Base-by-base conservation (phyloP, 352 stramenopile genomes). In the Blastocystis hominis region DNA sequence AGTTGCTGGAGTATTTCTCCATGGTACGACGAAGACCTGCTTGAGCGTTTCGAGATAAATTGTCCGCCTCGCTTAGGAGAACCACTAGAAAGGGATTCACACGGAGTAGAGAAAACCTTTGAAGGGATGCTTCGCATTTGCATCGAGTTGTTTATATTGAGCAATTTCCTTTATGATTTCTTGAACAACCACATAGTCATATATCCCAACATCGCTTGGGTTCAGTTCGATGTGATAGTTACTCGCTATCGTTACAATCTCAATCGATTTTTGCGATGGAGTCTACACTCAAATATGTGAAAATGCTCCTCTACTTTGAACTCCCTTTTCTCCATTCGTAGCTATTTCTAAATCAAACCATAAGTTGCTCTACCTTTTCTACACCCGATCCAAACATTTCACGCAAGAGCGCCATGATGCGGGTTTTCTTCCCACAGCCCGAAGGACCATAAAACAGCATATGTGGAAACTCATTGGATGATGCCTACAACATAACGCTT, bases 121-220 rank as follows among this genome's bases (percentile, higher is more conserved):
- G 86, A 94, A 95, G 5, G 90, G 89, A 59, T 91, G 91, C 44
- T 91, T 91, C 7, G 92, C 91, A 63, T 93, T 93, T n/a, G 91
- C 89, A 84, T 95, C 92, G 0, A 93, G 90, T 50, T 94, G 78
- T 36, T 94, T 92, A 89, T 94, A 95, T 89, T 97, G 92, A 9
- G 97, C 96, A 88, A 99, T 98, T 91, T 99, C 96, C 91, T 99
- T 99, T 88, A 99, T 97, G 72, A 99, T 94, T 89, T 98, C 95
- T 90, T 99, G 96, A 56, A 98, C 94, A 46, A 98, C 94, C 66
- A 96, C 96, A 7, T 95, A 93, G 91, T 99, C 97, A 89, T 96
- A 96, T 64, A 93, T 95, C 34, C 96, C 96, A 36, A 94, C 96
- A 89, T 99, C 97, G 61, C 93, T 96, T 55, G 97, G 96, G 88